Conservation (phyloP, 2,329 filamentous ascomycete species). For the Aureobasidium sp. region DNA sequence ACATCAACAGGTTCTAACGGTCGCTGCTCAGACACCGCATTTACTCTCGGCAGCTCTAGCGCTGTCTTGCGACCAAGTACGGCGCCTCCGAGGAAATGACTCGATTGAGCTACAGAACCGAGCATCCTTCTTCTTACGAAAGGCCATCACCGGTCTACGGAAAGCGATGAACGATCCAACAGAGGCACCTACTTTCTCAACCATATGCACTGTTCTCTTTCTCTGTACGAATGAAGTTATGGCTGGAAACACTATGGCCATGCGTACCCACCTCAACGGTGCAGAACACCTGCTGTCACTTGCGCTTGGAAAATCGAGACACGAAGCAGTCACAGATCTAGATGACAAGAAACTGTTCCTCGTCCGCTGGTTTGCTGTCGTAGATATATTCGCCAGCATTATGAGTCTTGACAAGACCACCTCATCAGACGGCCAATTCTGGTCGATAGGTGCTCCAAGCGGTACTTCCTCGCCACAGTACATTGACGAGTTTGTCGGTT, state of each 20-base stretch:
- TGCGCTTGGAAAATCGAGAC: not conserved
- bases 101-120: slow-evolving; percentile 2
- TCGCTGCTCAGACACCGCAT: slow-evolving; percentile 9
- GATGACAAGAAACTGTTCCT: slow-evolving; percentile 1
- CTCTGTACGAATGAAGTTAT: slow-evolving; percentile 10
- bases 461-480: not conserved
- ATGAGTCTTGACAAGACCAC: slow-evolving; percentile 7
- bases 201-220: slow-evolving; percentile 5
- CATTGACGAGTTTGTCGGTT: slow-evolving; percentile 12
- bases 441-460: slow-evolving; percentile 1
- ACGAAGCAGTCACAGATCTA: not conserved
- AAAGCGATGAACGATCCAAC: slow-evolving; percentile 1
- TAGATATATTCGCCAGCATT: slow-evolving; percentile 8
- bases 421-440: slow-evolving; percentile 1
- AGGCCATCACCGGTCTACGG: not conserved
- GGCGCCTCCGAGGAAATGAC: not conserved
- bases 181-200: not conserved
- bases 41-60: slow-evolving; percentile 6
- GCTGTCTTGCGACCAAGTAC: slow-evolving; percentile 5
- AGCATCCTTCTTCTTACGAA: slow-evolving; percentile 1
- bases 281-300: slow-evolving; percentile 6
- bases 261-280: slow-evolving; percentile 6
- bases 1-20: not conserved
- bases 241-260: not conserved
- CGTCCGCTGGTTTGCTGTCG: slow-evolving; percentile 4